Evolutionary conservation across 2,329 filamentous ascomycete species (phyloP).

Genomic region (Aspergillus pseudoterreus): DNA sequence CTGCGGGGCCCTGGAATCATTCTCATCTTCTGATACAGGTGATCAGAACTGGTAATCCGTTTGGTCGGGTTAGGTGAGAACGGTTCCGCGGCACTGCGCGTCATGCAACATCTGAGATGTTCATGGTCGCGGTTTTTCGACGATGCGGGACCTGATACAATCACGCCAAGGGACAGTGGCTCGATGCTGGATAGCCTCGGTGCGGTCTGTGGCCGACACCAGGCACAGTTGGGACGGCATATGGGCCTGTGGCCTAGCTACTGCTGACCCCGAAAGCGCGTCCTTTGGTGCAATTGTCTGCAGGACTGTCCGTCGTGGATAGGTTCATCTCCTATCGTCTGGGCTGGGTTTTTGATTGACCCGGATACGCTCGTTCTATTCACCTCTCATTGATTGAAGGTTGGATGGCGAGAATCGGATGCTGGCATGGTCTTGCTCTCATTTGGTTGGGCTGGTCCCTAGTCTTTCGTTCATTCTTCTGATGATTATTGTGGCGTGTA

Average conservation of each 20-base stretch:
- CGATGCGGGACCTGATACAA: constrained; percentile 6
- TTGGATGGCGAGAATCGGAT: constrained; percentile 46
- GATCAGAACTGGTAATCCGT: constrained; percentile 35
- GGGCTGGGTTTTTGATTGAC: constrained; percentile 40
- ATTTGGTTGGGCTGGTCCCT: constrained; percentile 35
- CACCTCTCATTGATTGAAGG: constrained; percentile 27
- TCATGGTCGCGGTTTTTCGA: constrained; percentile 18
- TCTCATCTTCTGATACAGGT: constrained; percentile 34
- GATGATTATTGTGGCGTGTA: constrained; percentile 11
- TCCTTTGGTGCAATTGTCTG: background rate
- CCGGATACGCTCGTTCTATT: constrained; percentile 32
- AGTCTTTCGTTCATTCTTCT: constrained; percentile 21
- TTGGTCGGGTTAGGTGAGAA: constrained; percentile 11
- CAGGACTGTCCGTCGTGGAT: constrained; percentile 22
- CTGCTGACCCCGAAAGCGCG: background rate
- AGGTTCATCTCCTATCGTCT: constrained; percentile 56
- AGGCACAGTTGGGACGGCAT: constrained; percentile 25
- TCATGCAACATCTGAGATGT: constrained; percentile 36
- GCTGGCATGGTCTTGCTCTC: constrained; percentile 35
- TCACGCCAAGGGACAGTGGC: constrained; percentile 1
- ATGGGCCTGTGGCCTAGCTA: constrained; percentile 33
- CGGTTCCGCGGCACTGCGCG: constrained; percentile 17
- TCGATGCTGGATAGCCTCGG: constrained; percentile 6
- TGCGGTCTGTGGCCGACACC: constrained; percentile 27
- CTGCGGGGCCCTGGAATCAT: constrained; percentile 1